Conservation (phyloP, 306 rosid genomes). For the Fagus sylvatica region DNA sequence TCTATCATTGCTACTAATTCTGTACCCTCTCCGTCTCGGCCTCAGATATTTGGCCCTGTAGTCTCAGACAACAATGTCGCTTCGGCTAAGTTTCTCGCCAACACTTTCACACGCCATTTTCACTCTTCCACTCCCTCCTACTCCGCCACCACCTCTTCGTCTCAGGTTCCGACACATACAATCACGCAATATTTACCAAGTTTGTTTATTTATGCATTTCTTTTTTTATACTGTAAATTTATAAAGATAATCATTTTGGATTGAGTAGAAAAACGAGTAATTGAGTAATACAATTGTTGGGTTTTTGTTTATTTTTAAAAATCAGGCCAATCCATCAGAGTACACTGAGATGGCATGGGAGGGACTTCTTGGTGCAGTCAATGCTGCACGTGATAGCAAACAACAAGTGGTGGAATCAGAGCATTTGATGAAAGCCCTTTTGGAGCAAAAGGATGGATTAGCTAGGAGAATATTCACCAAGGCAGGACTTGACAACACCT, state of each 20-base stretch:
- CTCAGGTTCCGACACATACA: slow-evolving; percentile 53
- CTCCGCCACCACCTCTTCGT: slow-evolving; percentile 42
- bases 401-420: slow-evolving; percentile 94
- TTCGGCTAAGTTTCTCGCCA: slow-evolving; percentile 52
- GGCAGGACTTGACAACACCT: slow-evolving; percentile 88
- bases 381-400: slow-evolving; percentile 73
- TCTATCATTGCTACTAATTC: slow-evolving; percentile 13
- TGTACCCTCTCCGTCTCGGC: slow-evolving; percentile 21
- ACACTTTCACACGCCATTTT: slow-evolving; percentile 55
- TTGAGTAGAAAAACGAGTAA: neutral
- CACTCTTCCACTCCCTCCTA: slow-evolving; percentile 55
- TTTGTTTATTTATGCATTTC: neutral
- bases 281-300: neutral
- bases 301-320: neutral
- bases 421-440: slow-evolving; percentile 91
- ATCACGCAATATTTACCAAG: too few species aligned
- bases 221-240: too few species aligned
- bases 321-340: slow-evolving; percentile 66
- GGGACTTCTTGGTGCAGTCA: slow-evolving; percentile 78
- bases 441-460: slow-evolving; percentile 94
- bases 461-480: slow-evolving; percentile 85
- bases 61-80: slow-evolving; percentile 33
- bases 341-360: slow-evolving; percentile 99
- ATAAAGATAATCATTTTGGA: too few species aligned
- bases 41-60: slow-evolving; percentile 14